Evolutionary conservation across 768 basidiomycete genomes (phyloP).

Genomic region (Heimioporus sp.): DNA sequence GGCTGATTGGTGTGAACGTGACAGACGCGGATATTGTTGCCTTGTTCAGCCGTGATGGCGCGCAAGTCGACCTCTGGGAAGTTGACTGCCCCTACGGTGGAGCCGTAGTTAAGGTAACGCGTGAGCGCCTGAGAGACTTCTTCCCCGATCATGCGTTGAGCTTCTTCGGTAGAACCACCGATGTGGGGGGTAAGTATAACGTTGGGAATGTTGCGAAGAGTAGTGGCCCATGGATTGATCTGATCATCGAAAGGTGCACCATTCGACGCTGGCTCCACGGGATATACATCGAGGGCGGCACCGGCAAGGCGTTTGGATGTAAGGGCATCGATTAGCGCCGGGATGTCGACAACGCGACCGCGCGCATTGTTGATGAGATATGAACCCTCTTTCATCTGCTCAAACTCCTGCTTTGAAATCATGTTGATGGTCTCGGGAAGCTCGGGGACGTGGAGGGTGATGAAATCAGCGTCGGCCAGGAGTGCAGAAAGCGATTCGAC

Average conservation of each 20-base stretch:
- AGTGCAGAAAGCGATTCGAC: slow-evolving; percentile 76
- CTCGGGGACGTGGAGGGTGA: slow-evolving; percentile 96
- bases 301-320: slow-evolving; percentile 84
- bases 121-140: slow-evolving; percentile 85
- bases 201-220: slow-evolving; percentile 77
- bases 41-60: slow-evolving; percentile 83
- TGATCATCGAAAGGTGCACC: slow-evolving; percentile 87
- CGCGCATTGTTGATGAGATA: slow-evolving; percentile 99
- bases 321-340: slow-evolving; percentile 78
- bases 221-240: slow-evolving; percentile 80
- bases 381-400: slow-evolving; percentile 91
- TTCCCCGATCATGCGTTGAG: slow-evolving; percentile 94
- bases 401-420: slow-evolving; percentile 75
- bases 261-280: slow-evolving; percentile 88
- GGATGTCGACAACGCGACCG: slow-evolving; percentile 93
- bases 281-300: slow-evolving; percentile 93
- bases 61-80: slow-evolving; percentile 98
- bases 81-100: slow-evolving; percentile 91
- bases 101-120: slow-evolving; percentile 91
- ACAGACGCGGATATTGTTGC: slow-evolving; percentile 82
- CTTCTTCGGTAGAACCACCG: slow-evolving; percentile 98
- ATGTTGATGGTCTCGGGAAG: slow-evolving; percentile 94
- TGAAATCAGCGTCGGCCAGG: slow-evolving; percentile 82
- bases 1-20: slow-evolving; percentile 95
- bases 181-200: slow-evolving; percentile 98